These are phyloP conservation scores for Artemisia argyi DNA, from an alignment of 129 eudicot species.

Conservation along the genomic window DNA sequence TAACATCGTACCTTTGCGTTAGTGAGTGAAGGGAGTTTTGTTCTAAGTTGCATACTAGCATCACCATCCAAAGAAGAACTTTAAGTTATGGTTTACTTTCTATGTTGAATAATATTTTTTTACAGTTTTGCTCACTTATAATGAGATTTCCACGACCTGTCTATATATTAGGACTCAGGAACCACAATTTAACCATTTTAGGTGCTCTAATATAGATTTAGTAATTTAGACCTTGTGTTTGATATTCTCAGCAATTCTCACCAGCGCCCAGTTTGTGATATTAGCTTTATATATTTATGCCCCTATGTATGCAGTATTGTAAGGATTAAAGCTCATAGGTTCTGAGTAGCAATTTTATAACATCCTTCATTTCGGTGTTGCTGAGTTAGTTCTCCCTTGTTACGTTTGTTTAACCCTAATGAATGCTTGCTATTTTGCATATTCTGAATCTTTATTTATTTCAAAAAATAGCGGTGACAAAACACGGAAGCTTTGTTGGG, in stretches of 20 bases:
- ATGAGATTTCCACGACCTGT: neutral
- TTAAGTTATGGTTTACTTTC: neutral
- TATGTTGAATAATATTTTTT: neutral
- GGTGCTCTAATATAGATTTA: constrained; percentile 16
- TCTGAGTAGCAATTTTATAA: neutral
- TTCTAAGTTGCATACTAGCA: neutral
- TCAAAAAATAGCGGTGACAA: constrained; percentile 23
- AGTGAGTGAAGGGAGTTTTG: neutral
- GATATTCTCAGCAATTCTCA: constrained; percentile 8
- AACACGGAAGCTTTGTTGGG: constrained; percentile 35
- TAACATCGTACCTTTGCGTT: no score
- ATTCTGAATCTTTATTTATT: constrained; percentile 14
- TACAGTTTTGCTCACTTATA: neutral
- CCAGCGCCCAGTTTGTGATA: neutral
- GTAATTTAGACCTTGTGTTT: constrained; percentile 3
- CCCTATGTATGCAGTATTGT: no score
- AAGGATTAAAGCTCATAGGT: no score
- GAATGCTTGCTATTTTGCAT: constrained; percentile 22
- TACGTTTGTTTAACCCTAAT: constrained; percentile 11
- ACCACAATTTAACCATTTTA: neutral
- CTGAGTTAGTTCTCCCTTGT: constrained; percentile 7
- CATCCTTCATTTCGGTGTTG: neutral
- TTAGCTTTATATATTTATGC: neutral
- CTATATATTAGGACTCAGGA: constrained; percentile 11
- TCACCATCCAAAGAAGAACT: neutral